Percentiles rank a stretch among this genome's conserved stretches.
Conservation (phyloP, 768 basidiomycete genomes). For the Psilocybe tampanensis region DNA sequence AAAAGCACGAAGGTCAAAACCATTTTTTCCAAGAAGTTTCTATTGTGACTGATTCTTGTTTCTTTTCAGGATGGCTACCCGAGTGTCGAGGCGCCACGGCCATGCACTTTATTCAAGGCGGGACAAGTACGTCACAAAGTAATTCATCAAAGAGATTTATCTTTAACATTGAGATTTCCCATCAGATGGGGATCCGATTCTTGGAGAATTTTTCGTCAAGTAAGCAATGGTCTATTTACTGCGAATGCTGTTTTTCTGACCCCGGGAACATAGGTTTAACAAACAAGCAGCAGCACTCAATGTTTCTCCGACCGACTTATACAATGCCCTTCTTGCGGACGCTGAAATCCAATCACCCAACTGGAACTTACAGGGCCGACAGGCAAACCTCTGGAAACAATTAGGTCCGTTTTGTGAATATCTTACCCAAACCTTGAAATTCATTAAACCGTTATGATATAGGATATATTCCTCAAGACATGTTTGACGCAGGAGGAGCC, state of each 20-base stretch:
- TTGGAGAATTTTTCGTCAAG: constrained; percentile 70
- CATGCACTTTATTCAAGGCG: constrained; percentile 58
- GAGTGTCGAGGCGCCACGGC: constrained; percentile 62
- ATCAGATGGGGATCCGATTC: constrained; percentile 62
- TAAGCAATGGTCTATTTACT: constrained; percentile 22
- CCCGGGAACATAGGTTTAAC: constrained; percentile 48
- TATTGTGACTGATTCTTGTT: not conserved
- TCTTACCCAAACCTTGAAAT: not conserved
- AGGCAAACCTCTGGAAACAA: constrained; percentile 58
- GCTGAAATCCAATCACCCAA: constrained; percentile 59
- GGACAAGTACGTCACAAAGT: constrained; percentile 52
- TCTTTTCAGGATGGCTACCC: constrained; percentile 58
- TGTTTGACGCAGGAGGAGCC: constrained; percentile 49
- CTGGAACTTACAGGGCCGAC: constrained; percentile 66
- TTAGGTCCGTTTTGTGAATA: constrained; percentile 34
- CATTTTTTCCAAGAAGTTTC: not conserved
- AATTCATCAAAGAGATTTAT: not conserved
- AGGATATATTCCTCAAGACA: constrained; percentile 45
- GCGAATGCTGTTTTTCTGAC: not conserved
- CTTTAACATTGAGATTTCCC: not conserved
- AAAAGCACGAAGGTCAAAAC: constrained; percentile 57
- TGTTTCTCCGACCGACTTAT: constrained; percentile 52
- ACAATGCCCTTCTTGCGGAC: constrained; percentile 59
- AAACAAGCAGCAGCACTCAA: constrained; percentile 48
- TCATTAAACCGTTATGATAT: not conserved